Conservation (phyloP, 208 protist species). For the Trypanosoma conorhini region DNA sequence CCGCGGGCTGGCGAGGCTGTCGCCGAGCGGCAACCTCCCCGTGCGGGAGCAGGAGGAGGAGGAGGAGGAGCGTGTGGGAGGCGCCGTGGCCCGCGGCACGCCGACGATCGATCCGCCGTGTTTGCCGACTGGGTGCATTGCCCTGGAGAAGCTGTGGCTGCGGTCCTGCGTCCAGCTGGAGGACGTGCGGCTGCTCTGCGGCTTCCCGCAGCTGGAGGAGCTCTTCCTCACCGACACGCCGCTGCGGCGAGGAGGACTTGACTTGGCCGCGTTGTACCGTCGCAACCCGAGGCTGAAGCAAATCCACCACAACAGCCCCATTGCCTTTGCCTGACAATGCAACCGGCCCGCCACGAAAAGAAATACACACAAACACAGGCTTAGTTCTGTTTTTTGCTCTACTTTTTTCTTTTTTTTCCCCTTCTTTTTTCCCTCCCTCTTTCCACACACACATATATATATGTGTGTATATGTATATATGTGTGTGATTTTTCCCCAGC, state of each 20-base stretch:
- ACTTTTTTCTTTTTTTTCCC: slow-evolving; percentile 18
- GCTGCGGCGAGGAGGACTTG: neutral
- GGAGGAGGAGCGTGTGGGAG: no score
- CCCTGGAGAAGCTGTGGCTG: slow-evolving; percentile 41
- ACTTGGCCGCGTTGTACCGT: neutral
- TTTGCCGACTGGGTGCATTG: neutral
- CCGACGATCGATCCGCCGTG: neutral
- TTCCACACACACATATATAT: no score
- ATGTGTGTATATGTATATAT: no score
- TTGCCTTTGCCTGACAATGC: neutral
- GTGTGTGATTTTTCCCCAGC: no score
- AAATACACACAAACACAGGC: no score
- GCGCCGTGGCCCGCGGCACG: no score
- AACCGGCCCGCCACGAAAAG: neutral
- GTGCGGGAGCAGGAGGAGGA: neutral
- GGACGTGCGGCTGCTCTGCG: slow-evolving; percentile 7
- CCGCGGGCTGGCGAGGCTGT: slow-evolving; percentile 1
- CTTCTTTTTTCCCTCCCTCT: neutral
- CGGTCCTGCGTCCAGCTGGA: slow-evolving; percentile 26
- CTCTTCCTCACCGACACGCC: slow-evolving; percentile 11
- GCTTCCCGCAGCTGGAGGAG: slow-evolving; percentile 10
- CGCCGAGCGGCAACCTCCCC: neutral
- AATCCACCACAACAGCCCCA: slow-evolving; percentile 18
- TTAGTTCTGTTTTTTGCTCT: neutral
- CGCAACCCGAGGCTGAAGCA: slow-evolving; percentile 13